Evolutionary conservation across 2,329 filamentous ascomycete genomes (phyloP), one percentile per base, ranked within the genome.

Genomic region (Ceratocystis destructans): DNA sequence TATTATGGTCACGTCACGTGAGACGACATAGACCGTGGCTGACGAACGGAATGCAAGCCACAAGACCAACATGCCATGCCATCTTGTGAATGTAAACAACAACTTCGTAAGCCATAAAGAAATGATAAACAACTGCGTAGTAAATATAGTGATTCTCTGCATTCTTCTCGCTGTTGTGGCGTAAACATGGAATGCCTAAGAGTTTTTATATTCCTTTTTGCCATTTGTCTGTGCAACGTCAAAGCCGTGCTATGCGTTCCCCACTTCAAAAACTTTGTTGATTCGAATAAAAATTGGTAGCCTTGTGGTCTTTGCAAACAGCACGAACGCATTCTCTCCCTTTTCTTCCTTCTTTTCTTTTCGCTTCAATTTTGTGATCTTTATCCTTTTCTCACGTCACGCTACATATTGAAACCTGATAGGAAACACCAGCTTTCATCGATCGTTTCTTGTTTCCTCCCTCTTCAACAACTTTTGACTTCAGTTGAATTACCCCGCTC

Each of bases 401-500:
- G 25, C 48, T 53, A 44, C 63, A 20, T 55, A 37, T 10, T 37
- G 33, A 37, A 10, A 37, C 33, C 33, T 8, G 10, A 10, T 12
- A 41, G 37, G 10, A 4, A 50, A 41, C 41, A 59, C 33, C 64
- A 31, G 31, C 5, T 10, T 55, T 46, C 57, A 62, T 67, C 63
- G 57, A 63, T 67, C 66, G 53, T 63, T 61, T 44, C 46, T 44
- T 31, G 37, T 41, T 66, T 59, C 53, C 55, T 50, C 59, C 61
- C 64, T 61, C 62, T 20, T 65, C 31, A 64, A 62, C 33, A 66
- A 64, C 33, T 62, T 62, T 48, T 48, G 66, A 66, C 25, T 62
- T 67, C 66, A 28, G 64, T 59, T 25, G 62, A 33, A 62, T 65
- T 61, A 25, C 15, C 59, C 45, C 41, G 41, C 31, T 28, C n/a